Conservation (phyloP, 305 asterid genomes). For the Fraxinus xanthoxyloides region DNA sequence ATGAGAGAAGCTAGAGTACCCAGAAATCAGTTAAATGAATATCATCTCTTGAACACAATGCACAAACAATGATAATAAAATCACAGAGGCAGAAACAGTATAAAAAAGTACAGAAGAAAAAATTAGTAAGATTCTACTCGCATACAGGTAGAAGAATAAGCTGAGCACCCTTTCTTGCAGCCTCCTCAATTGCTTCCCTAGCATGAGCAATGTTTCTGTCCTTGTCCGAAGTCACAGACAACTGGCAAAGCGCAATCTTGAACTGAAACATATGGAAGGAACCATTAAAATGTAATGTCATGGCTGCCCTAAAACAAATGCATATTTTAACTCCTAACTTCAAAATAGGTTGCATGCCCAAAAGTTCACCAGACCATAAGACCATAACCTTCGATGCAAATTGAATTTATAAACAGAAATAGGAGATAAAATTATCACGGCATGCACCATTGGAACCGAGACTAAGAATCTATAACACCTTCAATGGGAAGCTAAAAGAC, state of each 20-base stretch:
- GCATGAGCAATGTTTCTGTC: slow-evolving; percentile 68
- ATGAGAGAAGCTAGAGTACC: neutral
- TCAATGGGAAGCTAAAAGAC: neutral
- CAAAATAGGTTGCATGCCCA: neutral
- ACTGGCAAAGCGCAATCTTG: slow-evolving; percentile 86
- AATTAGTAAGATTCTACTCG: slow-evolving; percentile 24
- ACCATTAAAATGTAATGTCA: neutral
- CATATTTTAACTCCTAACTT: neutral
- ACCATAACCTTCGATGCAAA: neutral
- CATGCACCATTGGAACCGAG: neutral
- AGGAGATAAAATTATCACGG: neutral
- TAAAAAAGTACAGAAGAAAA: neutral
- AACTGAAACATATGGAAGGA: slow-evolving; percentile 50
- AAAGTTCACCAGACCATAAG: neutral
- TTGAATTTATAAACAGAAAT: neutral
- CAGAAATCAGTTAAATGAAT: slow-evolving; percentile 3
- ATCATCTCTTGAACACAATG: slow-evolving; percentile 6
- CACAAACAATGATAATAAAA: slow-evolving; percentile 1
- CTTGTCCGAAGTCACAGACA: slow-evolving; percentile 64
- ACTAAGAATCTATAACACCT: neutral
- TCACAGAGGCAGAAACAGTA: neutral
- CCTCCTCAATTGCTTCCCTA: slow-evolving; percentile 57
- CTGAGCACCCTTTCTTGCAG: slow-evolving; percentile 70
- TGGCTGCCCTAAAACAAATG: neutral
- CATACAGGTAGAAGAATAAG: slow-evolving; percentile 81